Percentiles rank a stretch among this genome's conserved stretches.
Evolutionary conservation across 1,284 basidiomycete genomes (phyloP).

Genomic region (Pseudomicrostroma phylloplanum): DNA sequence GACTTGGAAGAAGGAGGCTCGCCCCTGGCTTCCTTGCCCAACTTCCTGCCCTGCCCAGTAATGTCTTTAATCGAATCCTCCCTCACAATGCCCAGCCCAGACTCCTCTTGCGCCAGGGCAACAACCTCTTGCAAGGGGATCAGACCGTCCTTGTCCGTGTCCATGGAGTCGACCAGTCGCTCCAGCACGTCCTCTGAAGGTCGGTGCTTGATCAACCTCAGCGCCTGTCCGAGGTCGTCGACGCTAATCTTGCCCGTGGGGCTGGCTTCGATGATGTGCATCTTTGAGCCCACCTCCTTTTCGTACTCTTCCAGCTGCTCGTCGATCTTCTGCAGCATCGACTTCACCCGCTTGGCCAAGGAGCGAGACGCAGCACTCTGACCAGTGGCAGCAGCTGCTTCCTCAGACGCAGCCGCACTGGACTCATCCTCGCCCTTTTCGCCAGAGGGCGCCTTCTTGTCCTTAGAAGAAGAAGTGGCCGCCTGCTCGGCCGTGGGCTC

Average conservation of each 20-base stretch:
- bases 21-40: conserved; percentile 23
- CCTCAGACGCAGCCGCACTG: conserved; percentile 5
- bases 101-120: conserved; percentile 50
- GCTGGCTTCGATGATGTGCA: conserved; percentile 91
- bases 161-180: conserved; percentile 83
- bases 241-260: conserved; percentile 85
- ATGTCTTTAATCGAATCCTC: conserved; percentile 42
- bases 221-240: conserved; percentile 79
- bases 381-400: conserved; percentile 10
- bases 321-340: conserved; percentile 95
- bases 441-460: neutral
- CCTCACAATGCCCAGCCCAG: conserved; percentile 45
- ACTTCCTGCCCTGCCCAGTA: conserved; percentile 14
- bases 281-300: conserved; percentile 65
- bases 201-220: conserved; percentile 83
- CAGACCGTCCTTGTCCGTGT: conserved; percentile 91
- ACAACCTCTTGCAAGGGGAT: conserved; percentile 57
- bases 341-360: conserved; percentile 84
- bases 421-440: conserved; percentile 4
- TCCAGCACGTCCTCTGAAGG: conserved; percentile 87
- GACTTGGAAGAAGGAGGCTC: conserved; percentile 7
- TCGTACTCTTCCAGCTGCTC: conserved; percentile 88
- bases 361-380: conserved; percentile 5
- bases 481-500: neutral
- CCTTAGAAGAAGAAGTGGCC: neutral